phyloP scores from a whole-genome alignment of 441 rosid genomes.

The Syzygium malaccense region DNA sequence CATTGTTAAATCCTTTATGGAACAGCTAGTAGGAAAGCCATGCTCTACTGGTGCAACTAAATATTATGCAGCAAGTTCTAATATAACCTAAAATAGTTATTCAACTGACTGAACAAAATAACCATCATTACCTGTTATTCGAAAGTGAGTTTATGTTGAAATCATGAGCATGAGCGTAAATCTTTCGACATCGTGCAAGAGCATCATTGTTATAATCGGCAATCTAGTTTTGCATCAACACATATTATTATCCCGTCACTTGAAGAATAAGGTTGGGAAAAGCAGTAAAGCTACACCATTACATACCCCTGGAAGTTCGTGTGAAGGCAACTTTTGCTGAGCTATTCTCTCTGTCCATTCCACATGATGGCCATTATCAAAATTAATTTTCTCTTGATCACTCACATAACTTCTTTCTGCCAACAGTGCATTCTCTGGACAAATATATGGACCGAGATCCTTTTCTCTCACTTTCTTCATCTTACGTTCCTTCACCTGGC shows the following conservation, averaged over 20 bases:
- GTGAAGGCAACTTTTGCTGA: conserved; percentile 11
- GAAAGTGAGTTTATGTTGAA: conserved; percentile 91
- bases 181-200: conserved; percentile 53
- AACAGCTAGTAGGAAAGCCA: neutral
- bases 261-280: neutral
- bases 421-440: conserved; percentile 53
- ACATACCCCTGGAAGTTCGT: conserved; percentile 35
- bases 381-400: conserved; percentile 15
- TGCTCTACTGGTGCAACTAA: neutral
- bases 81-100: neutral
- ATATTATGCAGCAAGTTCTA: neutral
- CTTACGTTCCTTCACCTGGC: conserved; percentile 46
- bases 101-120: neutral
- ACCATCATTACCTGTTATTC: conserved; percentile 64
- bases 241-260: conserved; percentile 2
- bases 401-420: conserved; percentile 48
- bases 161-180: conserved; percentile 67
- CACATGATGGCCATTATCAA: conserved; percentile 26
- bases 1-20: neutral
- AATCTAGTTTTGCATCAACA: conserved; percentile 33
- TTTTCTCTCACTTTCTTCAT: conserved; percentile 43
- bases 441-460: conserved; percentile 24
- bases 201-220: conserved; percentile 30
- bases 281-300: neutral
- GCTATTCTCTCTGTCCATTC: conserved; percentile 25